Evolutionary conservation across 441 rosid species (phyloP).

Genomic region (Arabidopsis hybrid): DNA sequence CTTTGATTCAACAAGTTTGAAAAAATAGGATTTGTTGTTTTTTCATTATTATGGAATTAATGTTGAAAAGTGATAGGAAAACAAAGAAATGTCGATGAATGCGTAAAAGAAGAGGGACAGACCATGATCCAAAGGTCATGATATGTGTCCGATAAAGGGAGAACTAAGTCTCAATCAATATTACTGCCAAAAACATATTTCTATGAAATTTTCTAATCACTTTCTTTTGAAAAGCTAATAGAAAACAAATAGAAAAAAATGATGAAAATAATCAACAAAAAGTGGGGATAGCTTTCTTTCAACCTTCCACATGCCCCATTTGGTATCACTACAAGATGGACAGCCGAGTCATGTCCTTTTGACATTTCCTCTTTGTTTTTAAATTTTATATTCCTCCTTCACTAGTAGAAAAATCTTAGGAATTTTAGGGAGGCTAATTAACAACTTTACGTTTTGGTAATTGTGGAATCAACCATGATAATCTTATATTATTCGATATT

Average conservation of each 20-base stretch:
- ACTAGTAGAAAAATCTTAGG: not conserved
- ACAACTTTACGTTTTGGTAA: not conserved
- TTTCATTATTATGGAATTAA: slow-evolving; percentile 23
- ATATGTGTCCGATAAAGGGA: slow-evolving; percentile 62
- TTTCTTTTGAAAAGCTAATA: slow-evolving; percentile 15
- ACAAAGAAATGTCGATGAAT: slow-evolving; percentile 34
- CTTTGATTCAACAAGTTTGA: not conserved
- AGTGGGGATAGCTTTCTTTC: slow-evolving; percentile 42
- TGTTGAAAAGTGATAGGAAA: slow-evolving; percentile 33
- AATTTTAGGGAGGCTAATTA: not conserved
- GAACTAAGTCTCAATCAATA: slow-evolving; percentile 57
- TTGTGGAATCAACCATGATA: not conserved
- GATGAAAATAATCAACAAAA: slow-evolving; percentile 32
- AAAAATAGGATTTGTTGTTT: slow-evolving; percentile 31
- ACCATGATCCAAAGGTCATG: slow-evolving; percentile 59
- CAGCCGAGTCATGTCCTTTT: slow-evolving; percentile 42
- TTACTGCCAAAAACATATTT: slow-evolving; percentile 47
- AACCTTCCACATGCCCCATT: slow-evolving; percentile 50
- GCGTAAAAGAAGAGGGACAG: slow-evolving; percentile 50
- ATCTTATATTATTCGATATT: not conserved
- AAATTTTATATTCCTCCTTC: not conserved
- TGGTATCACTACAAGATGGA: slow-evolving; percentile 47
- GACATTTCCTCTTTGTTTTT: slow-evolving; percentile 33
- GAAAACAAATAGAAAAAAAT: not conserved
- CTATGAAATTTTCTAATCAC: not conserved